A percentile compares a stretch with the other conserved stretches of the same genome.
These are phyloP conservation scores for Fibroporia radiculosa DNA, from an alignment of 768 basidiomycete species.

Conservation along the genomic window DNA sequence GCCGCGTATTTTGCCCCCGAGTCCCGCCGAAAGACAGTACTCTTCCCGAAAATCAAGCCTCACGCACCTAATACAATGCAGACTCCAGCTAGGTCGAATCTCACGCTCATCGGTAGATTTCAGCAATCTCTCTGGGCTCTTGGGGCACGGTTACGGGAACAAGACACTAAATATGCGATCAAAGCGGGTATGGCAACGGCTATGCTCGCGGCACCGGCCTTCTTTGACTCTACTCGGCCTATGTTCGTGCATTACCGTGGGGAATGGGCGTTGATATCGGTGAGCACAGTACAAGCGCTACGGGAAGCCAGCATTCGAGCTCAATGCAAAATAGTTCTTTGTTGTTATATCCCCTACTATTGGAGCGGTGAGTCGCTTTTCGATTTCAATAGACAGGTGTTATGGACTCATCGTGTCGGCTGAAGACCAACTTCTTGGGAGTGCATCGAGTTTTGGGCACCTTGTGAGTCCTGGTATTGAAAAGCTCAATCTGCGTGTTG, in stretches of 20 bases:
- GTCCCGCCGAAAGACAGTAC: slow-evolving; percentile 37
- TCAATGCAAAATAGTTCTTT: slow-evolving; percentile 49
- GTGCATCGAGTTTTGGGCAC: slow-evolving; percentile 83
- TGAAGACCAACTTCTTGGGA: slow-evolving; percentile 84
- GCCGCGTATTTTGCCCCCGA: slow-evolving; percentile 46
- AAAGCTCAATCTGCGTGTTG: neutral
- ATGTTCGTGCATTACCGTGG: slow-evolving; percentile 78
- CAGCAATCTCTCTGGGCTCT: slow-evolving; percentile 70
- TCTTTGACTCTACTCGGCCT: slow-evolving; percentile 70
- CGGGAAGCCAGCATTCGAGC: neutral
- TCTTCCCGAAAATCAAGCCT: slow-evolving; percentile 75
- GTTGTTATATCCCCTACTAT: slow-evolving; percentile 90
- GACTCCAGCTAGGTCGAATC: slow-evolving; percentile 54
- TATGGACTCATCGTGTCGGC: no score
- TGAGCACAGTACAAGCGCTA: slow-evolving; percentile 26
- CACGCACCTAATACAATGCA: slow-evolving; percentile 85
- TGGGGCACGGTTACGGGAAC: slow-evolving; percentile 54
- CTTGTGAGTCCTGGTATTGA: slow-evolving; percentile 38
- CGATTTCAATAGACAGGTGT: slow-evolving; percentile 10
- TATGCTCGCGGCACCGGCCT: slow-evolving; percentile 81
- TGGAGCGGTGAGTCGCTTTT: slow-evolving; percentile 55
- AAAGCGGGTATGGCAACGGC: slow-evolving; percentile 83
- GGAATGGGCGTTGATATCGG: slow-evolving; percentile 95
- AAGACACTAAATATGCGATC: slow-evolving; percentile 79
- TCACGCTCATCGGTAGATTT: slow-evolving; percentile 54